These are phyloP conservation scores for Sphagnum magellanicum DNA, from an alignment of 228 moss, liverwort and hornwort genomes.

Conservation along the genomic window DNA sequence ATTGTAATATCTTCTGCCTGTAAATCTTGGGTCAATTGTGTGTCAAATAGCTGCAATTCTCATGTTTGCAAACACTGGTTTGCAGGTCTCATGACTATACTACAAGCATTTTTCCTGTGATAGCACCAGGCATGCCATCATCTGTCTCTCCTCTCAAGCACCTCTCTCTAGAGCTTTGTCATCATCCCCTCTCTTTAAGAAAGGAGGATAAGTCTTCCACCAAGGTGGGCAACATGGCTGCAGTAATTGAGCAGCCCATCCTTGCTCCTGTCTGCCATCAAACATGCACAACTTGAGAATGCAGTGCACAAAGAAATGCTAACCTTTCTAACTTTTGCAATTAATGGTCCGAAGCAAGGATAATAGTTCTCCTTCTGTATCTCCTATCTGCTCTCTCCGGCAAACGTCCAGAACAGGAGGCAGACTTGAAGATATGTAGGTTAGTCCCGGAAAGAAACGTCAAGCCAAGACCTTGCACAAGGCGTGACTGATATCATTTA, in stretches of 20 bases:
- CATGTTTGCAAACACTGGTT: conserved; percentile 56
- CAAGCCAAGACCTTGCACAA: too few relatives aligned
- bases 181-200: conserved; percentile 24
- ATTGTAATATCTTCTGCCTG: conserved; percentile 20
- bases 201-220: conserved; percentile 67
- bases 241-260: conserved; percentile 80
- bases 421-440: too few relatives aligned
- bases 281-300: neutral
- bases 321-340: too few relatives aligned
- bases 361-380: too few relatives aligned
- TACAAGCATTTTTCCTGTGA: conserved; percentile 57
- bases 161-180: conserved; percentile 48
- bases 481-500: too few relatives aligned
- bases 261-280: conserved; percentile 53
- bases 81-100: conserved; percentile 67
- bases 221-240: conserved; percentile 68
- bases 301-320: neutral
- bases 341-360: too few relatives aligned
- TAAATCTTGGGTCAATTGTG: conserved; percentile 54
- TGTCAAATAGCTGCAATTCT: conserved; percentile 62
- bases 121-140: conserved; percentile 63
- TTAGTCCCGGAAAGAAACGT: too few relatives aligned
- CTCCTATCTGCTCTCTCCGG: too few relatives aligned
- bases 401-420: too few relatives aligned
- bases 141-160: conserved; percentile 80